Base-by-base conservation (phyloP, 768 basidiomycete genomes). In the Terana coerulea region DNA sequence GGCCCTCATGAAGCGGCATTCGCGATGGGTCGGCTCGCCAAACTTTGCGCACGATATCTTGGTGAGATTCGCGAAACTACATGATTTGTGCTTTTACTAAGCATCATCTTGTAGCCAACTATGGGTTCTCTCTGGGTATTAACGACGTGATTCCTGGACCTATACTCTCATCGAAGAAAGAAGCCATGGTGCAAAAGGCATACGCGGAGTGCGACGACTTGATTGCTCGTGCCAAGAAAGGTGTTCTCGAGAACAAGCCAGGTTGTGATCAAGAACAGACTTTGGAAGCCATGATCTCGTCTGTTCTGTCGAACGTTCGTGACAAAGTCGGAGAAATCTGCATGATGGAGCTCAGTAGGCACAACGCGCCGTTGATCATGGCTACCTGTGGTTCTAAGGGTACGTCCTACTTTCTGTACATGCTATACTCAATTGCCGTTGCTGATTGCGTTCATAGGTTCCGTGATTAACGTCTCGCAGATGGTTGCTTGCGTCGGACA, bases 401-500 rank as follows among this genome's bases (percentile, higher is more conserved):
- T 90, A 50, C 41, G 69, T 44, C 8, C 48, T 24, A 19, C 31
- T 19, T 25, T 33, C 17, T 36, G 30, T 17, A 37, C 49, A 24
- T 9, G 31, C 6, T 25, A 44, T 2, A 4, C 7, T 44, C 42
- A 26, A 44, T 3, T 10, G 8, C 47, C 34, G 52, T 37, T 8
- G 47, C 73, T 26, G 29, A 34, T 46, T n/a, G n/a, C 24, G 46
- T 29, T 1, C 5, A n/a, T 55, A 88, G 95, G 97, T 67, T 98
- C 97, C 62, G 91, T 93, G 56, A 95, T 99, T 71, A 99, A 99
- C 69, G 97, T 99, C 49, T 95, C 93, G 21, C 97, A 99, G 72
- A 99, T 99, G 97, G 95, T 98, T 47, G 97, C 95, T 64, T 98
- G 95, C 81, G 97, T 99, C 59, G 97, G 97, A 5, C 97, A 99